Base-by-base conservation (phyloP, 2,329 filamentous ascomycete genomes). In the Alternaria hordeiaustralica region DNA sequence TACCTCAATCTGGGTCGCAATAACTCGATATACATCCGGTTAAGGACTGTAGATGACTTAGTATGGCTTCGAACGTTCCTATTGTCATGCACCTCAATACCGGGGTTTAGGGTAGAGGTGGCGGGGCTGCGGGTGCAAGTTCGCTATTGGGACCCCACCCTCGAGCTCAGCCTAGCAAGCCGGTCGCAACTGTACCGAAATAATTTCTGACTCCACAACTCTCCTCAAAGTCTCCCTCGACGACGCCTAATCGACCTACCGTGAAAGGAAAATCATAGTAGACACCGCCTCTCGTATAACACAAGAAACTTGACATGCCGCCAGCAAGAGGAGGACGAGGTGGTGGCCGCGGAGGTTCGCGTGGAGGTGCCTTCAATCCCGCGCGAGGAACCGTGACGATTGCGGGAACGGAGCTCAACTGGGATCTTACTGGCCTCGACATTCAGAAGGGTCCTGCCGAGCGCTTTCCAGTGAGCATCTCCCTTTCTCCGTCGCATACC, bases 371-470 rank as follows among this genome's bases (percentile, higher is more conserved):
- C 30, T 73, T 74, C 62, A 72, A 71, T 58, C 65, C 68, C n/a
- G 68, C 69, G 49, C 77, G 74, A 53, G 73, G 76, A 7, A 77
- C 71, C 36, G 75, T 81, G 58, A 79, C 77, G 64, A 82, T 83
- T 67, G 81, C 75, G 41, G 82, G 82, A 59, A 79, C 80, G 8
- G 81, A 82, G 61, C 66, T 83, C 59, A 75, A 79, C 51, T 82
- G 79, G 79, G 80, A 81, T 60, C 72, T 80, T 58, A 72, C 71
- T 59, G 79, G 81, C 61, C 74, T 81, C 45, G 78, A 81, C 23
- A 75, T 82, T 6, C 73, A 79, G 61, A 78, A 74, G 47, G 78
- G 75, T 46, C 81, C 81, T 23, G 77, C 77, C 51, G 79, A 81
- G 67, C 76, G 78, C 56, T 83, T 81, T 71, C 81, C 81, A 57